Evolutionary conservation across 2,329 filamentous ascomycete species (phyloP), one percentile per base, ranked within the genome.

Genomic region (Alternaria novae-zelandiae): DNA sequence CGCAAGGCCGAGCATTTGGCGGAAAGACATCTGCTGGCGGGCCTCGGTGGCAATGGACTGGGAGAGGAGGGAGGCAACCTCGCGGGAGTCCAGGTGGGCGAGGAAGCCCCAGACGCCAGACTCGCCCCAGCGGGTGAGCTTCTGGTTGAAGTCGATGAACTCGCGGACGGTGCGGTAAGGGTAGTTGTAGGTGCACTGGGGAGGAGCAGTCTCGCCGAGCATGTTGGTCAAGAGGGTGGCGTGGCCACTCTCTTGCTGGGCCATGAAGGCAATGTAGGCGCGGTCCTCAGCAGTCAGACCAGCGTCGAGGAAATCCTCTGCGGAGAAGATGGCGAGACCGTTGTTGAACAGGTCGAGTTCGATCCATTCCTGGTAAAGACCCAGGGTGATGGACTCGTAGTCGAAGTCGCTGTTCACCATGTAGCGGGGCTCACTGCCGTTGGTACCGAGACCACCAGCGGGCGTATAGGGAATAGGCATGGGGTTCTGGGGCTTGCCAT

Each of bases 331-430:
- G 0, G 87, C 88, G 4, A 96, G 85, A 13, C 90, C 92, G 74
- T 91, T 89, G 78, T 92, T 89, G 85, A 96, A 96, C 13, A 93
- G 85, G 75, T 96, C 93, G 1, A 96, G 84, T 80, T 96, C 92
- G 57, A 95, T 93, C 86, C 88, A 96, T 79, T 96, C 92, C 72
- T 94, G 90, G 75, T 95, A 94, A 0, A 95, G 83, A 12, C 87
- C 91, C 12, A 96, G 83, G 0, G 89, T 86, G 28, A 96, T 85
- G 0, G 91, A 94, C 76, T 95, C 86, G 76, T 90, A 96, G 78
- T 96, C 93, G 74, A 94, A 96, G 74, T 96, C 93, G 67, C 90
- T 92, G 72, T 92, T 86, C 0, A 92, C 89, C 64, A 90, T 88
- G 79, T 95, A 95, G 1, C 93, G 87, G 2, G 92, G 92, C 46